Base-by-base conservation (phyloP, 345 rosid genomes). In the Camelina laxa region DNA sequence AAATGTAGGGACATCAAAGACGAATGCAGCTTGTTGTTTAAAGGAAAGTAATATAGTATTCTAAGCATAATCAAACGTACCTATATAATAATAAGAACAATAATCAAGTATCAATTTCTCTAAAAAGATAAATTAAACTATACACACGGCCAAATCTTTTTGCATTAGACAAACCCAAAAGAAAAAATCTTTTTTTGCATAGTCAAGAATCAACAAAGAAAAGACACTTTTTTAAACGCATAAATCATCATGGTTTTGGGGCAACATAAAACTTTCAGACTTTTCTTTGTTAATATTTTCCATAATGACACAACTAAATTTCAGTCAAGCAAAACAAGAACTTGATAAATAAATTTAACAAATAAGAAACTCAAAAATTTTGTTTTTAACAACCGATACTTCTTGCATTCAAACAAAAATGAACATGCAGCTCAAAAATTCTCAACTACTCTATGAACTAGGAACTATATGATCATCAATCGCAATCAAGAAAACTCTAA, bases 1-100 rank as follows among this genome's bases (percentile, higher is more conserved):
- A 69, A 76, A 36, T 20, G 67, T 50, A 41, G 81, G 83, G 82
- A 70, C 75, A 69, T 75, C 54, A 30, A 47, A 75, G 62, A 76
- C 20, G 39, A 57, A 22, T 42, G 49, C 73, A 72, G 73, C 76
- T 67, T 70, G 48, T 67, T 70, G 33, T 65, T 50, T 36, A 59
- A 74, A 66, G 48, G 51, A 53, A 75, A 76, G 27, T 49, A 49
- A 47, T 67, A 64, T 69, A 48, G 60, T 79, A 61, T 44, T 27
- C 49, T 35, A 66, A 60, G 55, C 58, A 56, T 64, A 48, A 58
- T 24, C 67, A 77, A 63, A 22, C 51, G 4, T 12, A 77, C n/a
- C 1, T 6, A 57, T 66, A 21, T 27, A 55, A 62, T 57, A 51
- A 45, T 27, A 55, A 27, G 4, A 27, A 45, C 30, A 60, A 72